Percentiles rank a stretch among this genome's conserved stretches.
Conservation (phyloP, 78 protist species). For the Guillardia theta region DNA sequence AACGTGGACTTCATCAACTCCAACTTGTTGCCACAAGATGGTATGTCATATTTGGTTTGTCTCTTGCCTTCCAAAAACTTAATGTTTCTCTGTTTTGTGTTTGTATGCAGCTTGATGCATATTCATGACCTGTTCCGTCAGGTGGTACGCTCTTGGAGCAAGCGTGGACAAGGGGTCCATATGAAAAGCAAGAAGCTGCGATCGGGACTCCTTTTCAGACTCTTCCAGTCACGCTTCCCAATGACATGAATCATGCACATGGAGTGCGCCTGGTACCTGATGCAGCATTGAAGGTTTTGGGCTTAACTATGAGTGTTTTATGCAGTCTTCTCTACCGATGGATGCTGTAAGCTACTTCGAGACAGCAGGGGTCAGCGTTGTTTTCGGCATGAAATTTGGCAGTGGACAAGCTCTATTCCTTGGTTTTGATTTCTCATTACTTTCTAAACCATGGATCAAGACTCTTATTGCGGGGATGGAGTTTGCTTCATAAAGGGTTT, state of each 20-base stretch:
- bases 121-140: background rate
- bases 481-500: background rate
- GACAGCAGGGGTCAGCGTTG: background rate
- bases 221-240: conserved; percentile 1
- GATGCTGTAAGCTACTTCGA: conserved; percentile 30
- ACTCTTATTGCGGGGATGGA: conserved; percentile 23
- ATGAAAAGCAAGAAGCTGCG: background rate
- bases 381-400: background rate
- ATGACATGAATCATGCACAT: background rate
- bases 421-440: background rate
- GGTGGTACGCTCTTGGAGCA: background rate
- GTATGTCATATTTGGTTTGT: background rate
- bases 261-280: background rate
- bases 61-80: background rate
- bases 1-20: background rate
- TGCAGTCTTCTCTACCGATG: conserved; percentile 4
- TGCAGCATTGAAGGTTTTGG: background rate
- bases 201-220: background rate
- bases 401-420: background rate
- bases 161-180: conserved; percentile 8
- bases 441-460: background rate
- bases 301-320: background rate
- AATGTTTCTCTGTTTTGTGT: background rate
- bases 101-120: background rate
- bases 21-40: background rate